phyloP scores from a whole-genome alignment of 805 yeast genomes.

The Candida ponderosae region DNA sequence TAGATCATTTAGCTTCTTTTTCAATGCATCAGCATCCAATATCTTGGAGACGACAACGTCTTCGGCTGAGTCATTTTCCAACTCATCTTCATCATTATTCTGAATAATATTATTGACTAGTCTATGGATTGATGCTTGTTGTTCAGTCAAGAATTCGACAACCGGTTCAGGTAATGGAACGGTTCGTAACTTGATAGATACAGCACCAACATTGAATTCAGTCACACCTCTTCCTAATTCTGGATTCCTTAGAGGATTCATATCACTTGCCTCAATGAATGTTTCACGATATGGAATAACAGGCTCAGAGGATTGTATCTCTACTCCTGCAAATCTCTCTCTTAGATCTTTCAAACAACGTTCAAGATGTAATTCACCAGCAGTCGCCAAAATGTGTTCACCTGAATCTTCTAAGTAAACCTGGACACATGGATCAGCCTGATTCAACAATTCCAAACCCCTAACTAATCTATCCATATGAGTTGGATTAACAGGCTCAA shows the following conservation, averaged over 20 bases:
- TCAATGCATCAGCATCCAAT: conserved; percentile 23
- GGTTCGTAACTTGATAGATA: conserved; percentile 32
- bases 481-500: conserved; percentile 88
- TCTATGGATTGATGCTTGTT: conserved; percentile 35
- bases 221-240: conserved; percentile 42
- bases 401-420: conserved; percentile 83
- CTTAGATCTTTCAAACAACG: conserved; percentile 86
- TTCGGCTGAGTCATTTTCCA: conserved; percentile 15
- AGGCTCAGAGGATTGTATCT: conserved; percentile 80
- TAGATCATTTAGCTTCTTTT: conserved; percentile 22
- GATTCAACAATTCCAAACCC: conserved; percentile 72
- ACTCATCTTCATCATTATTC: conserved; percentile 12
- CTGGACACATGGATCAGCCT: conserved; percentile 93
- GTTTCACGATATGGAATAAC: conserved; percentile 94
- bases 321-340: conserved; percentile 89
- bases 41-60: conserved; percentile 12
- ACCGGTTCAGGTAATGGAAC: conserved; percentile 49
- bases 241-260: conserved; percentile 40
- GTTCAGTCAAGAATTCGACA: conserved; percentile 38
- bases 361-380: conserved; percentile 95
- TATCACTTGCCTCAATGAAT: conserved; percentile 41
- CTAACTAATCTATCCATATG: conserved; percentile 66
- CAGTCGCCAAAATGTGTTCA: conserved; percentile 87
- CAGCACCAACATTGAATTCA: conserved; percentile 43
- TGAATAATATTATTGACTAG: conserved; percentile 16